These are phyloP conservation scores for Aspergillus hancockii DNA, from an alignment of 495 filamentous ascomycete species.

Conservation along the genomic window DNA sequence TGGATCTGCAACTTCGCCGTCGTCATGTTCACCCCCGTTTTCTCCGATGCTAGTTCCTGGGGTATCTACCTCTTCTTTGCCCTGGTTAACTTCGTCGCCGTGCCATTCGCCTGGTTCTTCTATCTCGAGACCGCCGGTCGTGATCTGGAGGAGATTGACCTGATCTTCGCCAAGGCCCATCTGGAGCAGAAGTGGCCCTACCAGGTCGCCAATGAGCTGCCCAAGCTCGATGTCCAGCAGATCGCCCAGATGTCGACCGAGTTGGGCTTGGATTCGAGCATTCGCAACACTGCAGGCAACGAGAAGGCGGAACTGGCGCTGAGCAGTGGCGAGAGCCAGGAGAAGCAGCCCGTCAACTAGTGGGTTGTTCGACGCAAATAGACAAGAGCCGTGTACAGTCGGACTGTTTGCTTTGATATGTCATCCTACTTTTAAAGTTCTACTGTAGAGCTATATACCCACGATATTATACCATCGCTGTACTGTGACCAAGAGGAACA, in stretches of 20 bases:
- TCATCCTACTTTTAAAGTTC: too few species aligned
- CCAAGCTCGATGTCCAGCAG: slow-evolving; percentile 33
- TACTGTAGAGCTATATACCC: too few species aligned
- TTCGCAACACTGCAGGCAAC: slow-evolving; percentile 16
- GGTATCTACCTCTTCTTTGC: slow-evolving; percentile 64
- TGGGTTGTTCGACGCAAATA: neutral
- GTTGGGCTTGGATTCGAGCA: slow-evolving; percentile 27
- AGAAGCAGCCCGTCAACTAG: neutral
- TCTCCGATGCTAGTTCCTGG: slow-evolving; percentile 30
- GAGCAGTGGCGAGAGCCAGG: slow-evolving; percentile 29
- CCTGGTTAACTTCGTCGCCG: slow-evolving; percentile 62
- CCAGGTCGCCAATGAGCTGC: slow-evolving; percentile 31
- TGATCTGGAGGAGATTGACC: slow-evolving; percentile 74
- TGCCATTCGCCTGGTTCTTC: slow-evolving; percentile 66
- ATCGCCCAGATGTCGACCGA: slow-evolving; percentile 30
- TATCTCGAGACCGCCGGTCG: slow-evolving; percentile 69
- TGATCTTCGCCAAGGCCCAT: slow-evolving; percentile 46
- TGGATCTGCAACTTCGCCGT: slow-evolving; percentile 51
- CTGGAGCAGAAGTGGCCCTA: slow-evolving; percentile 39
- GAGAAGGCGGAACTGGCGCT: slow-evolving; percentile 36
- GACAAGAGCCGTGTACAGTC: neutral
- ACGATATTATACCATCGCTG: too few species aligned
- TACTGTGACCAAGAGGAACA: too few species aligned
- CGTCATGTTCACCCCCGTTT: slow-evolving; percentile 48
- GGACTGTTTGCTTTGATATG: neutral